Evolutionary conservation across 352 stramenopile genomes (phyloP), one percentile per base, ranked within the genome.

Genomic region (Saprolegnia parasitica): DNA sequence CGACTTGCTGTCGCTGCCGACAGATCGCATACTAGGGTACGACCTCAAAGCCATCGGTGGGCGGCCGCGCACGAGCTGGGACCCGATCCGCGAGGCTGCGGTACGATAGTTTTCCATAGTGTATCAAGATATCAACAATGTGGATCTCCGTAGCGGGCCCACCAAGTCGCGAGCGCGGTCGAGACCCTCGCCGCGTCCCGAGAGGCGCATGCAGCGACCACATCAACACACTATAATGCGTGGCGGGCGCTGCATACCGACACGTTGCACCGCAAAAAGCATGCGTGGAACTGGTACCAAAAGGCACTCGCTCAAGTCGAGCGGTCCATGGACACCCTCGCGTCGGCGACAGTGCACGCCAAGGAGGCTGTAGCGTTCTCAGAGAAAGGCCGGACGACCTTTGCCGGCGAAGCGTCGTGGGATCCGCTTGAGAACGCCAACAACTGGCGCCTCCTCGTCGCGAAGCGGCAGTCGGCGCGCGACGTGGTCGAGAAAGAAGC

Each of bases 391-490:
- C 20, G 21, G 9, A 70, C 32, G 23, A 70, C 18, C 1, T 40
- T 63, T 18, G 37, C 20, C 18, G 63, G 55, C 26, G 63, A 70
- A 32, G 26, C 54, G 39, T 52, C 84, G 5, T 93, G 86, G 86
- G 86, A 93, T 70, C 76, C 79, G 0, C 71, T 93, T 1, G 86
- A 93, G 67, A 93, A 93, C 62, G 83, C 86, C 4, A 93, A 91
- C 57, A 80, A 93, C 67, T 89, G 86, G 81, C 77, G 65, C 24
- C 74, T 82, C 5, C 73, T 93, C 11, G 81, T 91, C 11, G 67
- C 80, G 11, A 93, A 91, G 65, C 80, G 83, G 4, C 74, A 80
- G 23, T 71, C 84, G 0, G 56, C 78, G 2, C 87, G 84, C 24
- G 71, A 80, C 8, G 67, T 87, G 3, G 67, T 74, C 16, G 61